Evolutionary conservation across 192 early-diverging fungal genomes (phyloP).

Genomic region (Podila horticola): DNA sequence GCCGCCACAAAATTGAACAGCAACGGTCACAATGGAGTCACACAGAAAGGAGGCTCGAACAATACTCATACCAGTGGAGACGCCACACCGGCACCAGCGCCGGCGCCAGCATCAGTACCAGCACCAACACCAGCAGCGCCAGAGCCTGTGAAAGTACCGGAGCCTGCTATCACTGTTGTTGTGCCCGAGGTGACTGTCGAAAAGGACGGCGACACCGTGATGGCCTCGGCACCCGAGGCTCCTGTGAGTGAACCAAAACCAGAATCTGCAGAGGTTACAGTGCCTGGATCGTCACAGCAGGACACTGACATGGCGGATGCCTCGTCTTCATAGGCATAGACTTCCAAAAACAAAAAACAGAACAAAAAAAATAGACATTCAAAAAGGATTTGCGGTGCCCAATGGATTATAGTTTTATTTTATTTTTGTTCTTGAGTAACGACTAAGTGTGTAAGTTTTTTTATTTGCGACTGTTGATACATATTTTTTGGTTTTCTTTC

Average conservation of each 20-base stretch:
- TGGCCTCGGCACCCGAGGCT: background rate
- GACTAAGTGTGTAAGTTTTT: too few relatives aligned
- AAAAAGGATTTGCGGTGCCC: too few relatives aligned
- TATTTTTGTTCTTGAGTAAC: too few relatives aligned
- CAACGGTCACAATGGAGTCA: background rate
- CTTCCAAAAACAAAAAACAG: too few relatives aligned
- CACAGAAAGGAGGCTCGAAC: background rate
- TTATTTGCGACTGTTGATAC: too few relatives aligned
- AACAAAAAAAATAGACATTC: too few relatives aligned
- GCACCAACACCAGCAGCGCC: background rate
- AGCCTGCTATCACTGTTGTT: background rate
- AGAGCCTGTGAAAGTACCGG: background rate
- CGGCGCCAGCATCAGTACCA: background rate
- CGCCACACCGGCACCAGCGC: background rate
- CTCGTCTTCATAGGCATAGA: constrained; percentile 1
- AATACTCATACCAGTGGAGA: background rate
- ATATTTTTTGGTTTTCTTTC: too few relatives aligned
- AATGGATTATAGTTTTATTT: too few relatives aligned
- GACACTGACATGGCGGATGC: constrained; percentile 46
- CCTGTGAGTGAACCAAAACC: too few relatives aligned
- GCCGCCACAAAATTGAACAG: constrained; percentile 31
- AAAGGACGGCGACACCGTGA: background rate
- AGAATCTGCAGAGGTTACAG: too few relatives aligned
- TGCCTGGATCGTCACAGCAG: background rate
- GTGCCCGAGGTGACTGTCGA: background rate